Conservation (phyloP, 345 rosid genomes). For the Gossypium longicalyx region DNA sequence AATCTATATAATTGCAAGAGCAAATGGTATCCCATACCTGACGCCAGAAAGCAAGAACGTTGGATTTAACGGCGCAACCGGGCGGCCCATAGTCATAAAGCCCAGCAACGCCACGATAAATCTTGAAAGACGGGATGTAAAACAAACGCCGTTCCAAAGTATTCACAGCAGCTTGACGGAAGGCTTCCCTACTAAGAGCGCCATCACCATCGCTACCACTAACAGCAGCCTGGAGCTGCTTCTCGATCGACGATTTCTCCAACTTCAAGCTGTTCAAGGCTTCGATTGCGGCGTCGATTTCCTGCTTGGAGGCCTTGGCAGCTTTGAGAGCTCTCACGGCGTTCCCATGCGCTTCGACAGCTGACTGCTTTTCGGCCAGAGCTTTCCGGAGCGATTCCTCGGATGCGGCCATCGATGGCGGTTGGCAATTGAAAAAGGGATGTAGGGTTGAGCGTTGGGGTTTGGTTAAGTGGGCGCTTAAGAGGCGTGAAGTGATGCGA, state of each 20-base stretch:
- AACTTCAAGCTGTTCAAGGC: conserved; percentile 56
- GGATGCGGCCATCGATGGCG: conserved; percentile 44
- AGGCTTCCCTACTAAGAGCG: conserved; percentile 57
- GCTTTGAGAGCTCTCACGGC: conserved; percentile 77
- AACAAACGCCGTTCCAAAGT: conserved; percentile 83
- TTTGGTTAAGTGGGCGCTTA: not conserved
- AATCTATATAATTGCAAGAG: not conserved
- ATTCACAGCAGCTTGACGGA: conserved; percentile 67
- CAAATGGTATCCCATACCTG: conserved; percentile 56
- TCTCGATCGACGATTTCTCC: conserved; percentile 71
- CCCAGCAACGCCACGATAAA: conserved; percentile 90
- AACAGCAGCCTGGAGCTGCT: conserved; percentile 53
- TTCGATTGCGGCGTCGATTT: conserved; percentile 72
- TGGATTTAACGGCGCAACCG: conserved; percentile 81
- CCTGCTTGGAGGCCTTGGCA: conserved; percentile 43
- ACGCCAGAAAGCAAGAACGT: conserved; percentile 88
- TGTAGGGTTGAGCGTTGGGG: not conserved
- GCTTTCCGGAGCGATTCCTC: conserved; percentile 66
- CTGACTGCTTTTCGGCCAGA: conserved; percentile 53
- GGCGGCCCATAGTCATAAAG: conserved; percentile 93
- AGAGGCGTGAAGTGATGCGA: conserved; percentile 9
- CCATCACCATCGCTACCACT: conserved; percentile 37
- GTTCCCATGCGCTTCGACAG: conserved; percentile 69
- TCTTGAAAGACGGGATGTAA: conserved; percentile 78
- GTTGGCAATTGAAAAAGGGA: conserved; percentile 3